Conservation (phyloP, 2,329 filamentous ascomycete genomes). For the Aureobasidium sp. region DNA sequence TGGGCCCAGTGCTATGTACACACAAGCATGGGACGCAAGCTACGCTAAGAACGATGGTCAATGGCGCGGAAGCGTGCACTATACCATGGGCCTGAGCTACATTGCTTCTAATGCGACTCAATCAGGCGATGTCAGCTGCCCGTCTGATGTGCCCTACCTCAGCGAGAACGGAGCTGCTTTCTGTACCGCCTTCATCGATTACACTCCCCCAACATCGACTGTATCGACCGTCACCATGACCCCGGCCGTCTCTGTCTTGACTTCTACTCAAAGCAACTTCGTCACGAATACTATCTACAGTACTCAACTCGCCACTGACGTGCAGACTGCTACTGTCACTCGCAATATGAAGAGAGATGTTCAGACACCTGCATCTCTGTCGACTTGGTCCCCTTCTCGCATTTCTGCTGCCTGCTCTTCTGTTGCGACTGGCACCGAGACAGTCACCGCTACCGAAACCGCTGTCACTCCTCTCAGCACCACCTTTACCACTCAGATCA, state of each 20-base stretch:
- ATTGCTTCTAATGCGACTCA: not conserved
- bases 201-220: not conserved
- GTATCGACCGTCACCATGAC: not conserved
- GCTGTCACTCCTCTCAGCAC: not conserved
- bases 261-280: not conserved
- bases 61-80: not conserved
- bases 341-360: not conserved
- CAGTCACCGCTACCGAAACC: not conserved
- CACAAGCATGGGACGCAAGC: not conserved
- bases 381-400: not conserved
- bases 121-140: not conserved
- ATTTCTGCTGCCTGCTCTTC: conserved; percentile 11
- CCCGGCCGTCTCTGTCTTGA: not conserved
- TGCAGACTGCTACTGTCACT: not conserved
- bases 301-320: not conserved
- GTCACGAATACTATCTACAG: no score
- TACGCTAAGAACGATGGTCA: not conserved
- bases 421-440: conserved; percentile 3
- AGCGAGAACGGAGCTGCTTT: not conserved
- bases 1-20: not conserved
- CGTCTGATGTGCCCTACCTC: not conserved
- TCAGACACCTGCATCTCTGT: conserved; percentile 1
- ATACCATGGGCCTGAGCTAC: not conserved
- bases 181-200: not conserved
- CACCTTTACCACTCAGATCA: not conserved